phyloP scores from a whole-genome alignment of 306 rosid genomes.

The Lagenaria siceraria region DNA sequence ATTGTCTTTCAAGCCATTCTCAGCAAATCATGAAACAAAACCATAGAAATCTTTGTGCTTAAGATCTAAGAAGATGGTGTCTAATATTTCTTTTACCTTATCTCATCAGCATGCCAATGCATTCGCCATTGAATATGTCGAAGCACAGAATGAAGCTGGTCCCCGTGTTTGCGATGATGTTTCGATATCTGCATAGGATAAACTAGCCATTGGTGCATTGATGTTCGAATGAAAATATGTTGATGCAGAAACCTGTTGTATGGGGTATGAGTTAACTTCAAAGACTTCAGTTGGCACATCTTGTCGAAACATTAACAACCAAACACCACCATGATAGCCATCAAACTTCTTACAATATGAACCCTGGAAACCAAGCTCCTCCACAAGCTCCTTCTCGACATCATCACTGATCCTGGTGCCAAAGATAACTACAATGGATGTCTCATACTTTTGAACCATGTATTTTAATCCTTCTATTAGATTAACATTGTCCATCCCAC shows the following conservation, averaged over 20 bases:
- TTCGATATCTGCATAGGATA: background rate
- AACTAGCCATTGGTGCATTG: background rate
- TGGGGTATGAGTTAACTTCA: background rate
- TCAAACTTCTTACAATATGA: background rate
- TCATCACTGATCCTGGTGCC: background rate
- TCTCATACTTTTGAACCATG: background rate
- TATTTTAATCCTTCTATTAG: background rate
- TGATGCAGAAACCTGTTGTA: background rate
- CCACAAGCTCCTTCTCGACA: background rate
- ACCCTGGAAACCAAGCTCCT: background rate
- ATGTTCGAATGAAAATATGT: background rate
- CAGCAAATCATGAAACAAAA: background rate
- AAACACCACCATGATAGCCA: background rate
- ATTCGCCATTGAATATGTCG: background rate
- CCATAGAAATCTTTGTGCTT: background rate
- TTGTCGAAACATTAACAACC: background rate
- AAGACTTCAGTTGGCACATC: constrained; percentile 1
- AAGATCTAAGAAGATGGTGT: background rate
- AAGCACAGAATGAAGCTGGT: background rate
- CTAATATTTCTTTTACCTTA: background rate
- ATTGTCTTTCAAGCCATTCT: background rate
- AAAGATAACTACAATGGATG: background rate
- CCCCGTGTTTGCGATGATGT: background rate
- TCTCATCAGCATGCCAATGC: background rate
- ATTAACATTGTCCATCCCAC: background rate